phyloP scores from a whole-genome alignment of 176 grass and related monocot genomes.

The Miscanthus lutarioriparius region DNA sequence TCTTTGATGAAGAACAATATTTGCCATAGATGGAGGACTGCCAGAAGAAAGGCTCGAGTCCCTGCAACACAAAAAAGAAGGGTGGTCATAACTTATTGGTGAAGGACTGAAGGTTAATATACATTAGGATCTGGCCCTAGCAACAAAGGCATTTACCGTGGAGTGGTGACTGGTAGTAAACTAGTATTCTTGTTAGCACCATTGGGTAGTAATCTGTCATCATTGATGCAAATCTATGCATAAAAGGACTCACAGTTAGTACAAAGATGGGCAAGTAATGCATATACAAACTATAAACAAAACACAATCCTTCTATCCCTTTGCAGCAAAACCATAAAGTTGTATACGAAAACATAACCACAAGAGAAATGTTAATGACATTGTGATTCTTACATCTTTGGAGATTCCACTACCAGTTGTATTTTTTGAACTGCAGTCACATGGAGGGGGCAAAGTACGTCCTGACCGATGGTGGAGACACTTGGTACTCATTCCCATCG shows the following conservation, averaged over 20 bases:
- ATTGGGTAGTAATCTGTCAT: conserved; percentile 21
- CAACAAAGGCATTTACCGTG: conserved; percentile 39
- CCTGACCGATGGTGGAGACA: conserved; percentile 43
- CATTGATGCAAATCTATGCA: conserved; percentile 32
- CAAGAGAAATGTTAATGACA: conserved; percentile 1
- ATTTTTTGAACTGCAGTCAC: conserved; percentile 31
- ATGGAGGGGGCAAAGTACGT: conserved; percentile 51
- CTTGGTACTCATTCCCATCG: conserved; percentile 45
- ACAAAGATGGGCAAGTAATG: conserved; percentile 27
- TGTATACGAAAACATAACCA: not conserved
- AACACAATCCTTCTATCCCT: not conserved
- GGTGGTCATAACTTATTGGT: not conserved
- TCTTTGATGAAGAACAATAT: not conserved
- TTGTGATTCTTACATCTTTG: conserved; percentile 48
- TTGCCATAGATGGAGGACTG: conserved; percentile 39
- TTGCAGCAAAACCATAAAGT: not conserved
- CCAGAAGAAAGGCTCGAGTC: conserved; percentile 30
- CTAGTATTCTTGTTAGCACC: conserved; percentile 36
- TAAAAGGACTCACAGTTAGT: conserved; percentile 30
- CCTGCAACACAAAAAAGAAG: conserved; percentile 39
- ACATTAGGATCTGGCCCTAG: conserved; percentile 21
- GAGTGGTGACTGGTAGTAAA: conserved; percentile 13
- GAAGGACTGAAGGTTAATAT: not conserved
- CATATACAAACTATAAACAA: conserved; percentile 3
- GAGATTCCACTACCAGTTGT: conserved; percentile 23